Evolutionary conservation across 2,329 filamentous ascomycete species (phyloP).

Genomic region (Karstenula rhodostoma): DNA sequence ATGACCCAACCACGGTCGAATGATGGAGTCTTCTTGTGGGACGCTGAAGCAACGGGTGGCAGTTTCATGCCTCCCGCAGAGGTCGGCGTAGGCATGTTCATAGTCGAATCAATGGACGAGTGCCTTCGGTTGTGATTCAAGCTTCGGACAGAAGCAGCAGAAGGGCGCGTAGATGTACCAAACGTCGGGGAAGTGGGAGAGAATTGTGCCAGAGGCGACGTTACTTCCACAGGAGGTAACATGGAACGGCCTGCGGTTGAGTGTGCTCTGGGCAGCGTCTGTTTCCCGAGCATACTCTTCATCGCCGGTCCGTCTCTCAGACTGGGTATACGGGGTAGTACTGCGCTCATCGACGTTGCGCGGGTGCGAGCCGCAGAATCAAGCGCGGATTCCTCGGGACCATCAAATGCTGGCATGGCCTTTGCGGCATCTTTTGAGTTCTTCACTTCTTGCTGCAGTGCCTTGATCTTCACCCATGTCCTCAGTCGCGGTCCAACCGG

Average conservation of each 20-base stretch:
- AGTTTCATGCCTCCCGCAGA: slow-evolving; percentile 29
- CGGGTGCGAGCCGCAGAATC: slow-evolving; percentile 56
- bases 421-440: slow-evolving; percentile 55
- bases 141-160: slow-evolving; percentile 81
- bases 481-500: slow-evolving; percentile 88
- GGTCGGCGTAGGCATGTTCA: slow-evolving; percentile 36
- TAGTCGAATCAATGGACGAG: slow-evolving; percentile 80
- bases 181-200: slow-evolving; percentile 51
- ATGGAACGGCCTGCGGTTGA: slow-evolving; percentile 42
- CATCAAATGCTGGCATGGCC: slow-evolving; percentile 53
- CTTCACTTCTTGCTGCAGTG: slow-evolving; percentile 85
- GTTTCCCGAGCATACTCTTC: slow-evolving; percentile 34
- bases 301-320: slow-evolving; percentile 43
- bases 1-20: slow-evolving; percentile 68
- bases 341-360: slow-evolving; percentile 54
- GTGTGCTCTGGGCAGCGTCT: slow-evolving; percentile 41
- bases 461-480: slow-evolving; percentile 96
- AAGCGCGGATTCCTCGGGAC: slow-evolving; percentile 49
- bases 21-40: slow-evolving; percentile 63
- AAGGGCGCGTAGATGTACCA: slow-evolving; percentile 65
- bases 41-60: slow-evolving; percentile 27
- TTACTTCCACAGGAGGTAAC: slow-evolving; percentile 42
- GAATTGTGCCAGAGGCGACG: slow-evolving; percentile 56
- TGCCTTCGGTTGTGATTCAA: slow-evolving; percentile 85
- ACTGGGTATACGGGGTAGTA: slow-evolving; percentile 50